Evolutionary conservation across 257 asterid genomes (phyloP), one percentile per base, ranked within the genome.

Genomic region (Misopates orontium): DNA sequence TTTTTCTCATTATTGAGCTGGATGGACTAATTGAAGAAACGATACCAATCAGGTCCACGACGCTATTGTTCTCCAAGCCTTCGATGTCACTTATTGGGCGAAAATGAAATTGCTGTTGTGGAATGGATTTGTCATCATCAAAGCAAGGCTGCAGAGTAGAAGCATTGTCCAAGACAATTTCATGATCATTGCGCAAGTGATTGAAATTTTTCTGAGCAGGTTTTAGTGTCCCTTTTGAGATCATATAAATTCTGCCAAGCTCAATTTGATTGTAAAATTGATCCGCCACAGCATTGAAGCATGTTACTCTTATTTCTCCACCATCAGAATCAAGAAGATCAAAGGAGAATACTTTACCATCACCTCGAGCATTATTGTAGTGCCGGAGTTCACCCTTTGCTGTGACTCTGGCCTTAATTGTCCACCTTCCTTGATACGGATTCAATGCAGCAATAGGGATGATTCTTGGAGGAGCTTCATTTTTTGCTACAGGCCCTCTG

Each of bases 291-390:
- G 91, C 82, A 80, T 90, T 93, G 83, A 93, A 93, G 84, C 97
- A 93, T 15, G 97, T 93, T 5, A 79, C 96, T 77, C 90, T 83
- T 78, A 93, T 93, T 80, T 93, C 97, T 63, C 97, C 97, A 56
- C 97, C 93, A 51, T 83, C 85, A 52, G 95, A 77, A 75, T 93
- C 99, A 70, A 93, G 91, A 72, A 93, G 91, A 78, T 93, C 99
- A 69, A 93, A 93, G 20, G 64, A 59, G 49, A 59, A 59, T 19
- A 92, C 98, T 80, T 89, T 92, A 50, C 98, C 98, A 60, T 87
- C 94, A 70, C 99, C 97, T 32, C 88, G 82, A 47, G 80, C 42
- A 83, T 86, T 89, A 73, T 56, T 87, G 71, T 81, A 93, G 65
- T 70, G 87, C 71, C 95, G 85, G 61, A 93, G 87, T 58, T 90